Percentiles rank a stretch among this genome's conserved stretches.
Evolutionary conservation across 2,329 filamentous ascomycete species (phyloP).

Genomic region (Colletotrichum sp.): DNA sequence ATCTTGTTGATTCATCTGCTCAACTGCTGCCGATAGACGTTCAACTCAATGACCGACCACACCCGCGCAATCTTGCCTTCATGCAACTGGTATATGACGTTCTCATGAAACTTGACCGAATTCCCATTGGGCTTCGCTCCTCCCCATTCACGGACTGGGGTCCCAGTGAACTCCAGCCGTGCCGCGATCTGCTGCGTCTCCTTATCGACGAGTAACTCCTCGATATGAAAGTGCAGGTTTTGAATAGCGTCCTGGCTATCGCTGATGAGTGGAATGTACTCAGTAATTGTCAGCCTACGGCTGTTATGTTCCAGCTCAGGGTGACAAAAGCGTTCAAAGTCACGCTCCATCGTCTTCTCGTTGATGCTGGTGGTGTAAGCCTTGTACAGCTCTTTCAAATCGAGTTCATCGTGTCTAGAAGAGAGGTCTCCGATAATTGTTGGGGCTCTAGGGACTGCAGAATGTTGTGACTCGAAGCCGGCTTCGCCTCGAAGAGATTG

Average conservation of each 20-base stretch:
- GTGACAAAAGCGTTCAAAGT: slow-evolving; percentile 32
- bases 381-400: slow-evolving; percentile 24
- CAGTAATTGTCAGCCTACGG: slow-evolving; percentile 22
- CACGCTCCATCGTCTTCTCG: slow-evolving; percentile 26
- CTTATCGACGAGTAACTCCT: slow-evolving; percentile 32
- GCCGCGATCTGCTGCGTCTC: slow-evolving; percentile 33
- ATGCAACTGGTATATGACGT: slow-evolving; percentile 37
- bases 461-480: background rate
- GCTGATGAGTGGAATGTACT: slow-evolving; percentile 34
- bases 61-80: slow-evolving; percentile 35
- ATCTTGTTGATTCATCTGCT: background rate
- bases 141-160: slow-evolving; percentile 28
- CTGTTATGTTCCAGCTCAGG: slow-evolving; percentile 32
- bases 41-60: slow-evolving; percentile 36
- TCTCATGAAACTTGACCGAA: slow-evolving; percentile 33
- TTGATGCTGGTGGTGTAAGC: slow-evolving; percentile 37
- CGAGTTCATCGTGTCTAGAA: background rate
- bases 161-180: slow-evolving; percentile 34
- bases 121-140: slow-evolving; percentile 33
- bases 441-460: background rate
- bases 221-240: slow-evolving; percentile 28
- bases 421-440: background rate
- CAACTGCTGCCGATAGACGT: slow-evolving; percentile 23
- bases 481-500: background rate
- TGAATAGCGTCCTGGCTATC: slow-evolving; percentile 31